Percentiles rank a stretch among this genome's conserved stretches.
Evolutionary conservation across 2,329 filamentous ascomycete species (phyloP).

Genomic region (Colletotrichum truncatum): DNA sequence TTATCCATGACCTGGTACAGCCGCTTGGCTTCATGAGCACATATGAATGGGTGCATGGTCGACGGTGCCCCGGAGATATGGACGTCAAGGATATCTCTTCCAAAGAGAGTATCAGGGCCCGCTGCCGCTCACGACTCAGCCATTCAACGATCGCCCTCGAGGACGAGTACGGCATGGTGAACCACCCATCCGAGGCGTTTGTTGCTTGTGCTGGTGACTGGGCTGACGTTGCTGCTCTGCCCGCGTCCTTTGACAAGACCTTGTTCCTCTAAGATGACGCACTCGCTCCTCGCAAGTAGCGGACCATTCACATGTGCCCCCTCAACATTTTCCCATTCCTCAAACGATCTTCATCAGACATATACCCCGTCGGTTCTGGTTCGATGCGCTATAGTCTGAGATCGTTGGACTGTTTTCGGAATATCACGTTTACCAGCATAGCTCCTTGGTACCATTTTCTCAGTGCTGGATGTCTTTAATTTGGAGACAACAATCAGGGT

Average conservation of each 20-base stretch:
- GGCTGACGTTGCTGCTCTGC: slow-evolving; percentile 9
- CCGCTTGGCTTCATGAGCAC: not conserved
- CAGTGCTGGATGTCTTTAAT: not conserved
- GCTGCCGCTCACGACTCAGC: slow-evolving; percentile 3
- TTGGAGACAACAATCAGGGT: not conserved
- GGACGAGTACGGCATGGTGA: slow-evolving; percentile 12
- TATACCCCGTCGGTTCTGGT: too few species aligned
- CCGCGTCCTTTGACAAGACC: not conserved
- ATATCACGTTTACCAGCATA: too few species aligned
- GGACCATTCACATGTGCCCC: too few species aligned
- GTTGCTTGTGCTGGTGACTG: slow-evolving; percentile 18
- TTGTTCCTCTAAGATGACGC: not conserved
- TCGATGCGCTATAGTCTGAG: not conserved
- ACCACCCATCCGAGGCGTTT: slow-evolving; percentile 18
- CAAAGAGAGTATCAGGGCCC: slow-evolving; percentile 22
- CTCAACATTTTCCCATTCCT: too few species aligned
- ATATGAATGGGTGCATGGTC: slow-evolving; percentile 19
- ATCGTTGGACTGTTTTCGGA: not conserved
- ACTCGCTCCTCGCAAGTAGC: too few species aligned
- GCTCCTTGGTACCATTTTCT: not conserved
- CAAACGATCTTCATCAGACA: too few species aligned
- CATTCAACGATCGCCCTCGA: slow-evolving; percentile 1
- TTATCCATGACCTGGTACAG: not conserved
- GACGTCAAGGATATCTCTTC: slow-evolving; percentile 21
- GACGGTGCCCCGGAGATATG: slow-evolving; percentile 9